phyloP scores from a whole-genome alignment of 805 yeast species.

The Myxozyma melibiosi region DNA sequence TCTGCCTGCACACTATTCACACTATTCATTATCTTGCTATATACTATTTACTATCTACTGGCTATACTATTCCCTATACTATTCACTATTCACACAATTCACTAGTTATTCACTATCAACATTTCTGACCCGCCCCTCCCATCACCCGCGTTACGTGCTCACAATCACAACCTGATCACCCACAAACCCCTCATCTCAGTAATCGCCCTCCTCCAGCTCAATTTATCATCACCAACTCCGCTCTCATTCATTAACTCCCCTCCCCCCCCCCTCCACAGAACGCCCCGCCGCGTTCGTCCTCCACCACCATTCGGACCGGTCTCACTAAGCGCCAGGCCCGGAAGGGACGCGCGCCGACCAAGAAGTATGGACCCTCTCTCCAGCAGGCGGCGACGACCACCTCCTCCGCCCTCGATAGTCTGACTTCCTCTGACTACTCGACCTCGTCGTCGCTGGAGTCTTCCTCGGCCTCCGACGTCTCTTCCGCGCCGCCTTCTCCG shows the following conservation, averaged over 20 bases:
- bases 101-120: no score
- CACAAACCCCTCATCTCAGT: background rate
- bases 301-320: constrained; percentile 32
- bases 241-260: background rate
- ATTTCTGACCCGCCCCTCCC: background rate
- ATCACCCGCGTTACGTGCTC: constrained; percentile 1
- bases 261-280: background rate
- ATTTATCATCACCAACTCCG: background rate
- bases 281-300: constrained; percentile 14
- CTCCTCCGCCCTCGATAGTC: background rate
- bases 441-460: constrained; percentile 38
- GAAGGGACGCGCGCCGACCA: constrained; percentile 36
- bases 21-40: no score
- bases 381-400: background rate
- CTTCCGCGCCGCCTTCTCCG: constrained; percentile 45
- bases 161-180: background rate
- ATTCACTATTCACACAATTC: no score
- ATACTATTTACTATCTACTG: no score
- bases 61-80: no score
- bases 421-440: constrained; percentile 44
- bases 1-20: no score
- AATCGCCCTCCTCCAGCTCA: background rate
- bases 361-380: constrained; percentile 28
- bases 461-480: constrained; percentile 19
- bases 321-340: constrained; percentile 36